Base-by-base conservation (phyloP, 441 rosid genomes). In the Monsonia emarginata region DNA sequence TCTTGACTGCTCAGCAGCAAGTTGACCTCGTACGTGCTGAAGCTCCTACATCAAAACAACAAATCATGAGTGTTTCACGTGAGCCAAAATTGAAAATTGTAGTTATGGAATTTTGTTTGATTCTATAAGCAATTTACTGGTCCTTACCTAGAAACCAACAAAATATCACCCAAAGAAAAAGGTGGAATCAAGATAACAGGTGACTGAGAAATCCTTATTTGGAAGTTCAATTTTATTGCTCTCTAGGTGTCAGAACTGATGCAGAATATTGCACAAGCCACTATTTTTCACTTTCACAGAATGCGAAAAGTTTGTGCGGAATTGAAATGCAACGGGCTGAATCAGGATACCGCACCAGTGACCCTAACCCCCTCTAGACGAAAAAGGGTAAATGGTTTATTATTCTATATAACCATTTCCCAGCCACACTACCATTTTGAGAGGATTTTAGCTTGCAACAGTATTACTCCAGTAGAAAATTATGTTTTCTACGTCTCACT, bases 1-100 rank as follows among this genome's bases (percentile, higher is more conserved):
- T 72, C 98, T 83, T 2, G 98, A 90, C 79, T 93, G 98, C 79
- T 93, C 98, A 0, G 91, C 79, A 28, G 95, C 97, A 75, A 93
- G 97, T 77, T 88, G 96, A 63, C 96, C 81, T 34, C 98, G 96
- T 38, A 85, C 88, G 24, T 96, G 88, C 75, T 93, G 98, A 73
- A 90, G 98, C 78, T 88, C 98, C 98, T 93, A 72, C 67, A 66
- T 24, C 50, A 68, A 69, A 30, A 52, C 62, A 63, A 67, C 13
- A 25, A 18, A 56, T 21, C 24, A 30, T 61, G 16, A 54, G 26
- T 54, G 30, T 54, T 21, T 9, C 16, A 54, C 24, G 60, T 13
- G 19, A 50, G 19, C 25, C 21, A 50, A 50, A 18, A 4, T 7
- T 6, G 22, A 38, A 26, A 68, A 69, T 48, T 56, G 25, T 38